These are phyloP conservation scores for Seiridium cupressi DNA, from an alignment of 2,329 filamentous ascomycete genomes.

Conservation along the genomic window DNA sequence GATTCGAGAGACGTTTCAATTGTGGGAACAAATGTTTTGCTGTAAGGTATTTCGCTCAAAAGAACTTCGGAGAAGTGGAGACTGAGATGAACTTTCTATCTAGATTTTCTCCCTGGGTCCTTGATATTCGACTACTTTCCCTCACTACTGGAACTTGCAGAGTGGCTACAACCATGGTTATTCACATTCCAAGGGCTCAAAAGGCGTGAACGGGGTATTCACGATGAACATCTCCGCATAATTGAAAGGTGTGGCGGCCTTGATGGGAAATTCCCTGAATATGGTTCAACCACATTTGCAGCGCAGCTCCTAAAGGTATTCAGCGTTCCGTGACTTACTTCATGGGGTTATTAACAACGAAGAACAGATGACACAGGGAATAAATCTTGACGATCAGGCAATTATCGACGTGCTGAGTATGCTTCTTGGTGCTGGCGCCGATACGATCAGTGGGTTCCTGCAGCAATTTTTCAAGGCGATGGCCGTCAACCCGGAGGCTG, in stretches of 20 bases:
- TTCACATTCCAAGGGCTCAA: not conserved
- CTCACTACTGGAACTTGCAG: not conserved
- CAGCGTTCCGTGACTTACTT: not conserved
- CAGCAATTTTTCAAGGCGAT: conserved; percentile 1
- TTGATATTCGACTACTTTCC: not conserved
- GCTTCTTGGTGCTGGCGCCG: not conserved
- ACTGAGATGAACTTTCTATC: not conserved
- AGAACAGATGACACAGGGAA: not conserved
- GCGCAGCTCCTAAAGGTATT: not conserved
- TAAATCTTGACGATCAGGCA: not conserved
- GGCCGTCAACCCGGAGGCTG: not conserved
- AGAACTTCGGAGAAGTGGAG: not conserved
- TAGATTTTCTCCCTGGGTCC: not conserved
- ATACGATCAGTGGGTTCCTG: not conserved
- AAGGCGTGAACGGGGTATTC: not conserved
- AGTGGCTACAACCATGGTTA: not conserved
- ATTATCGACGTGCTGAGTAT: not conserved
- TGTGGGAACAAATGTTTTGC: not conserved
- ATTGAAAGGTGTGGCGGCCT: not conserved
- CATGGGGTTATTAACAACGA: too few relatives aligned
- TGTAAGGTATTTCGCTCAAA: not conserved
- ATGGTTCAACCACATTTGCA: not conserved
- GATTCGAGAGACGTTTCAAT: not conserved
- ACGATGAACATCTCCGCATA: not conserved
- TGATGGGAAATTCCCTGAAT: too few relatives aligned